Conservation (phyloP, 2,329 filamentous ascomycete species). For the Fusarium fracticaudum region DNA sequence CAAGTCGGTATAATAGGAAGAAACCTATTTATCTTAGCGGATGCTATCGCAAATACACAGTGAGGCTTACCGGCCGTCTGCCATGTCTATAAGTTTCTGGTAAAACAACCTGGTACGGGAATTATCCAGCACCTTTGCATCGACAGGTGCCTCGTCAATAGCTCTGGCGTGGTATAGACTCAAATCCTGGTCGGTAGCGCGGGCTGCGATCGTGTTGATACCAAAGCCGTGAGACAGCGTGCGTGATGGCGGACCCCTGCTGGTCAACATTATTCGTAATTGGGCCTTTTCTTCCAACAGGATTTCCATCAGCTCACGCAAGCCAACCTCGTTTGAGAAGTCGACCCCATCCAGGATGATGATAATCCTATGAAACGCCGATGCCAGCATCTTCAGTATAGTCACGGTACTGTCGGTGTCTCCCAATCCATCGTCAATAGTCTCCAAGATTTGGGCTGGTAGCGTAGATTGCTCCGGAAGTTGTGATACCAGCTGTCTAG, state of each 20-base stretch:
- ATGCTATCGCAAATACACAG: accelerated
- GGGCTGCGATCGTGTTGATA: accelerated
- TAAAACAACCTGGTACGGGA: not conserved
- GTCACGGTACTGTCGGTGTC: accelerated
- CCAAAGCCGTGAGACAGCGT: accelerated
- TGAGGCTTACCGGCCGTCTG: not conserved
- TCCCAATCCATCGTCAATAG: not conserved
- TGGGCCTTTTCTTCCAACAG: accelerated
- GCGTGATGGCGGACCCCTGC: accelerated
- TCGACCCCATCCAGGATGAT: not conserved
- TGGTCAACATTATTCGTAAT: not conserved
- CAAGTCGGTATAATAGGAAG: not conserved
- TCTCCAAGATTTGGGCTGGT: accelerated
- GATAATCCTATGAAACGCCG: accelerated
- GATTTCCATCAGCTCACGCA: not conserved
- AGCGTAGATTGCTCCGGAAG: not conserved
- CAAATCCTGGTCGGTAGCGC: not conserved
- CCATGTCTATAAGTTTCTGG: not conserved
- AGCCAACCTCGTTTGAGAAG: not conserved
- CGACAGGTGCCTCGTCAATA: not conserved
- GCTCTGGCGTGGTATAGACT: not conserved
- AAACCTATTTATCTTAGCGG: not conserved
- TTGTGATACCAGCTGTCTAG: not conserved
- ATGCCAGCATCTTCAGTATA: not conserved
- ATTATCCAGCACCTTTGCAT: not conserved